Conservation (phyloP, 108 stramenopile species). For the Epipyxis sp. region DNA sequence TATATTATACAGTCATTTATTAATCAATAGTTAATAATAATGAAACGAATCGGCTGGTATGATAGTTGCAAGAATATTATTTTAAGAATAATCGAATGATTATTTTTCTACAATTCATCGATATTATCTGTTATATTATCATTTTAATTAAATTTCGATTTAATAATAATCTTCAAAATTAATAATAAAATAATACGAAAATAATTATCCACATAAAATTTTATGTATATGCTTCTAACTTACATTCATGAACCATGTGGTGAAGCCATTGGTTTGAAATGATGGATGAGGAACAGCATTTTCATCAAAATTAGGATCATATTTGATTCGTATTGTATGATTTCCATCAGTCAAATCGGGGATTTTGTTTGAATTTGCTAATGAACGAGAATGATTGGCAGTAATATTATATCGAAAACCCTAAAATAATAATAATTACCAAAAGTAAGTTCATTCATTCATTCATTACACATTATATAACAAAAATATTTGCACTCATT, state of each 20-base stretch:
- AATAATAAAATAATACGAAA: too few species aligned
- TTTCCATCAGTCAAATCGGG: conserved; percentile 55
- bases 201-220: too few species aligned
- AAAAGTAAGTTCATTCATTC: neutral
- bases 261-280: conserved; percentile 30
- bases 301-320: conserved; percentile 47
- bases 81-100: too few species aligned
- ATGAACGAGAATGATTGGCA: conserved; percentile 45
- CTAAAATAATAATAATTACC: neutral
- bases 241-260: conserved; percentile 38
- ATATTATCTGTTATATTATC: too few species aligned
- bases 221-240: too few species aligned
- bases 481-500: too few species aligned
- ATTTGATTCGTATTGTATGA: conserved; percentile 44
- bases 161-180: too few species aligned
- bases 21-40: neutral
- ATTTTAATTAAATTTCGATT: too few species aligned
- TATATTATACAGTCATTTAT: neutral
- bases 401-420: conserved; percentile 24
- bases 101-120: too few species aligned
- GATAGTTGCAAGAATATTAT: too few species aligned
- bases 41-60: too few species aligned
- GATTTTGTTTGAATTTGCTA: conserved; percentile 46
- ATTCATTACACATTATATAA: neutral
- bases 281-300: neutral